Conservation (phyloP, 345 rosid genomes). For the Crucihimalaya himalaica region DNA sequence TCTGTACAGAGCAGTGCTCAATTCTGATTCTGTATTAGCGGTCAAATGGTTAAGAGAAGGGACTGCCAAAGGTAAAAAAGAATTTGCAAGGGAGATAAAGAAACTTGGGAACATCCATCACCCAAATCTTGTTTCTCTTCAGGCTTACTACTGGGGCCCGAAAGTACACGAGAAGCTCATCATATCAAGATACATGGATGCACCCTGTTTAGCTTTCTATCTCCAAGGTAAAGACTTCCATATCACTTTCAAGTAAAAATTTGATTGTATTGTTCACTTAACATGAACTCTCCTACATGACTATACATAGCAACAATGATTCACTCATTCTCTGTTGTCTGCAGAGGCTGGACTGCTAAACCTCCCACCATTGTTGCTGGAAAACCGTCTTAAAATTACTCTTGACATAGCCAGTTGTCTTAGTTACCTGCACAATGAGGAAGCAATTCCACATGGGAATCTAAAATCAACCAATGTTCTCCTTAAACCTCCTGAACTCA, state of each 20-base stretch:
- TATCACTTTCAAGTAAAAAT: background rate
- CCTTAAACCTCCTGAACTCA: constrained; percentile 53
- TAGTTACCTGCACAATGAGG: constrained; percentile 75
- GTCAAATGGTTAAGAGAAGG: constrained; percentile 91
- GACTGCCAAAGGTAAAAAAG: constrained; percentile 75
- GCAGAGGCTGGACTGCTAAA: constrained; percentile 57
- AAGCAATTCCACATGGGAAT: constrained; percentile 92
- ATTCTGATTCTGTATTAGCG: constrained; percentile 59
- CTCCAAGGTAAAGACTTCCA: constrained; percentile 63
- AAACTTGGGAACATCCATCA: constrained; percentile 85
- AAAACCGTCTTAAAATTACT: constrained; percentile 59
- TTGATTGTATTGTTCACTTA: background rate
- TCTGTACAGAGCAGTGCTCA: constrained; percentile 70
- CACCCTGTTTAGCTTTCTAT: constrained; percentile 65
- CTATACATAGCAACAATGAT: background rate
- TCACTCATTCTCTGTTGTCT: constrained; percentile 27
- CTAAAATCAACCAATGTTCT: constrained; percentile 85
- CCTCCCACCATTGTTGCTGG: constrained; percentile 58
- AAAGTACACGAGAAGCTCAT: constrained; percentile 82
- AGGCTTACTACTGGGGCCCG: constrained; percentile 87
- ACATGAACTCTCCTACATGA: background rate
- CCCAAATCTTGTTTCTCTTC: constrained; percentile 80
- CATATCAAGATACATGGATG: constrained; percentile 63
- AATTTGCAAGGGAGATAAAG: constrained; percentile 83
- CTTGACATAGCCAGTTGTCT: constrained; percentile 69